Percentiles rank a stretch among this genome's conserved stretches.
These are phyloP conservation scores for Ogataea haglerorum DNA, from an alignment of 805 yeast genomes.

Conservation along the genomic window DNA sequence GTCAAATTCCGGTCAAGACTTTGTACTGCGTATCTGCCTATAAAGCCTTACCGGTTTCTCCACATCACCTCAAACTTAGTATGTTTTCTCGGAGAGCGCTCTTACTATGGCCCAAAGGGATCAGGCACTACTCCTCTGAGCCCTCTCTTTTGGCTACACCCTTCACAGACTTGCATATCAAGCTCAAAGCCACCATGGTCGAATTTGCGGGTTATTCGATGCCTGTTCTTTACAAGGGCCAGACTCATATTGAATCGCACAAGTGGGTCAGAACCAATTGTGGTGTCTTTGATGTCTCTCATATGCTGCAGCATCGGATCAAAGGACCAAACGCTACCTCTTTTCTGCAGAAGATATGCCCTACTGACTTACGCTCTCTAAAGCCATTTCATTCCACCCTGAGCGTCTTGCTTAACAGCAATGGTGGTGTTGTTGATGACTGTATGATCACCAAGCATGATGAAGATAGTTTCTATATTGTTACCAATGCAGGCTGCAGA, in stretches of 20 bases:
- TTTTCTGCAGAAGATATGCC: conserved; percentile 80
- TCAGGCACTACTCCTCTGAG: conserved; percentile 19
- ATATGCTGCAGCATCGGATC: conserved; percentile 89
- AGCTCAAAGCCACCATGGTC: conserved; percentile 84
- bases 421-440: conserved; percentile 87
- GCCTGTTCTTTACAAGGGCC: conserved; percentile 89
- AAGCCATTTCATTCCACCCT: conserved; percentile 62
- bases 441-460: conserved; percentile 88
- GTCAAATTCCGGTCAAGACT: neutral
- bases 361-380: conserved; percentile 69
- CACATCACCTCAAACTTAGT: neutral
- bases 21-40: neutral
- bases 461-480: conserved; percentile 70
- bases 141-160: conserved; percentile 58
- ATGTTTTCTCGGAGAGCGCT: conserved; percentile 3
- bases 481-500: conserved; percentile 94
- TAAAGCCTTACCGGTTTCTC: neutral
- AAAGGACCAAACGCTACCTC: conserved; percentile 63
- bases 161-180: conserved; percentile 72
- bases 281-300: conserved; percentile 95
- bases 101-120: neutral
- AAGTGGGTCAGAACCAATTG: conserved; percentile 86
- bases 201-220: conserved; percentile 95
- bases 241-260: conserved; percentile 88
- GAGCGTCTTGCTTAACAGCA: conserved; percentile 67